Base-by-base conservation (phyloP, 352 stramenopile species). In the Phytophthora pistaciae region DNA sequence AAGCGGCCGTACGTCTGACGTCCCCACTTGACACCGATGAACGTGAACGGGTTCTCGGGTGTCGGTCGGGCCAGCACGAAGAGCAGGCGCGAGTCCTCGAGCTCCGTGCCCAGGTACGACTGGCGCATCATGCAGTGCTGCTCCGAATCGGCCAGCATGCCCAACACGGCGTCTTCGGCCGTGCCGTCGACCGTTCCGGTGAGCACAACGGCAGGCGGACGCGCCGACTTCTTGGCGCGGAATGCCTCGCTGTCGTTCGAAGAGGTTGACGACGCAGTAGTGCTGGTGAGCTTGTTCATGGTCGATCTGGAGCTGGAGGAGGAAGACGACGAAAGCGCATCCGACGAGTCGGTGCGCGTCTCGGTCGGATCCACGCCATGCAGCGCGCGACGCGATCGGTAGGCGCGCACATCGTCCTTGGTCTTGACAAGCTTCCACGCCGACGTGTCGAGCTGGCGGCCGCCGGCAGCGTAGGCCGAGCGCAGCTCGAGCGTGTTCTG, bases 21-120 rank as follows among this genome's bases (percentile, higher is more conserved):
- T 5, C 70, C 70, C 82, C 82, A 90, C 54, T 90, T 90, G 31
- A 90, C 54, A 27, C 70, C 72, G 16, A 84, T 60, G 59, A 80
- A 90, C 21, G 72, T 68, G 56, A 86, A 84, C n/a, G 82, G 82
- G 38, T 86, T 74, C 16, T 78, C 53, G 5, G 57, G 53, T 0
- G 69, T 86, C n/a, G 77, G 74, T 25, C 50, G 56, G 11, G 61
- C 58, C 21, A 89, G 56, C 7, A 77, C 78, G 25, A 74, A 53
- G 4, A 89, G 65, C 58, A 87, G 64, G 23, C 72, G 76, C 27
- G 68, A 73, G 56, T 82, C 72, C 18, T 84, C 77, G 18, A 78
- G 64, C 31, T 82, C 74, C 44, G 79, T 79, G 27, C 66, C 63
- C 7, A 87, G 55, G 50, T 84, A 85, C 25, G 74, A 71, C 56